These are phyloP conservation scores for Lasiodiplodia sp. DNA, from an alignment of 2,329 filamentous ascomycete genomes.

Conservation along the genomic window DNA sequence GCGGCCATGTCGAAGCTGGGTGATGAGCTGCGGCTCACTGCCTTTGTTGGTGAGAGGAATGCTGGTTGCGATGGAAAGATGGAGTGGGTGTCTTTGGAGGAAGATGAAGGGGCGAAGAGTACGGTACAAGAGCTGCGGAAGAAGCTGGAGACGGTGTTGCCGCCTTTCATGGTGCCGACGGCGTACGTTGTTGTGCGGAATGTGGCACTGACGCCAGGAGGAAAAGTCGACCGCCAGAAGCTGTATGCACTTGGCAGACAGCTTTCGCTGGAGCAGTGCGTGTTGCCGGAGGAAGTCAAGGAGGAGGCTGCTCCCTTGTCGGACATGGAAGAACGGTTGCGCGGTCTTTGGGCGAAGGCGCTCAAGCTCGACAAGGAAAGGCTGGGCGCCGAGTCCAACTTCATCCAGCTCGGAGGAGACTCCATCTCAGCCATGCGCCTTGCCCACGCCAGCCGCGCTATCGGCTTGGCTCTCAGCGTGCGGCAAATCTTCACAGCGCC, in stretches of 20 bases:
- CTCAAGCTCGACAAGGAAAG: conserved; percentile 30
- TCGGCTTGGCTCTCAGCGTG: conserved; percentile 30
- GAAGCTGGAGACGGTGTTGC: conserved; percentile 35
- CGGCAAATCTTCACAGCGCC: conserved; percentile 35
- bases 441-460: not conserved
- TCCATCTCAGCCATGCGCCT: conserved; percentile 10
- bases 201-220: conserved; percentile 46
- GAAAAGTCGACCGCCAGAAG: conserved; percentile 43
- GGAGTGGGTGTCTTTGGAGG: not conserved
- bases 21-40: not conserved
- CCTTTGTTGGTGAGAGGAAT: not conserved
- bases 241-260: not conserved
- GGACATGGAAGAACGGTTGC: conserved; percentile 30
- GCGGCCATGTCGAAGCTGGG: too few species aligned
- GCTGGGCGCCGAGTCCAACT: conserved; percentile 30
- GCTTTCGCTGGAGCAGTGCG: not conserved
- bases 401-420: conserved; percentile 20
- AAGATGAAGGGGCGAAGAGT: not conserved
- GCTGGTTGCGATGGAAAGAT: not conserved
- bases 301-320: not conserved
- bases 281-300: not conserved
- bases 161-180: conserved; percentile 50
- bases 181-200: conserved; percentile 47
- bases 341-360: conserved; percentile 33
- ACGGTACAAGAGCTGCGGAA: conserved; percentile 2